A percentile compares a stretch with the other conserved stretches of the same genome.
These are phyloP conservation scores for Selaginella moellendorffii DNA, from an alignment of 75 land plant genomes.

Conservation along the genomic window DNA sequence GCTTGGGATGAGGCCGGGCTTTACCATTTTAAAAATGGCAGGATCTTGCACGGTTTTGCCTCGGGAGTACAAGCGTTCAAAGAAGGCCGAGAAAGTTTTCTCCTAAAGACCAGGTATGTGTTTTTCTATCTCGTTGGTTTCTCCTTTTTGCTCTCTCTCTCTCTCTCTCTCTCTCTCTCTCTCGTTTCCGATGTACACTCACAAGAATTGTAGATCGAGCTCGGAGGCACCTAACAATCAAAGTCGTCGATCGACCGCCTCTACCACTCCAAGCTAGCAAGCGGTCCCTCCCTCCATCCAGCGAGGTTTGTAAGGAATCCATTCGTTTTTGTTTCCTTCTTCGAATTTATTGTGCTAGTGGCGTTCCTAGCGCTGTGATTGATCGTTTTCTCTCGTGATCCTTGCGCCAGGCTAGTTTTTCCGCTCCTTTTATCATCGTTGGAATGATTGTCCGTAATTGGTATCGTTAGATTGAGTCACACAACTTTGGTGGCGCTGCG, in stretches of 20 bases:
- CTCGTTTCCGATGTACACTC: too few species aligned
- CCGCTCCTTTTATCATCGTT: too few species aligned
- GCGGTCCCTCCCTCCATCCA: not conserved
- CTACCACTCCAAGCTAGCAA: not conserved
- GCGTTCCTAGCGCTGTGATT: not conserved
- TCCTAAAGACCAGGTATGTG: not conserved
- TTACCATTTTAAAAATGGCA: not conserved
- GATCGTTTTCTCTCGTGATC: not conserved
- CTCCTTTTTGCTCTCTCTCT: not conserved
- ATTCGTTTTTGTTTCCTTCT: too few species aligned
- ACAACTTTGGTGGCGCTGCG: not conserved
- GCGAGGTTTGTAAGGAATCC: not conserved
- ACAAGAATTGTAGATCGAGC: not conserved
- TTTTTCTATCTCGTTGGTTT: not conserved
- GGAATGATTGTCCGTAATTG: not conserved
- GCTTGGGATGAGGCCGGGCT: not conserved
- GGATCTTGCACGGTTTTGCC: not conserved
- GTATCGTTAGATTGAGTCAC: not conserved
- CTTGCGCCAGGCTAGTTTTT: not conserved
- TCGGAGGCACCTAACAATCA: too few species aligned
- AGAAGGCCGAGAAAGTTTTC: not conserved
- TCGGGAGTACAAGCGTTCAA: not conserved
- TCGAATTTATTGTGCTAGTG: not conserved
- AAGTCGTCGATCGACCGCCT: too few species aligned
- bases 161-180: not conserved